Base-by-base conservation (phyloP, 1,284 basidiomycete species). In the Inonotus hispidus region DNA sequence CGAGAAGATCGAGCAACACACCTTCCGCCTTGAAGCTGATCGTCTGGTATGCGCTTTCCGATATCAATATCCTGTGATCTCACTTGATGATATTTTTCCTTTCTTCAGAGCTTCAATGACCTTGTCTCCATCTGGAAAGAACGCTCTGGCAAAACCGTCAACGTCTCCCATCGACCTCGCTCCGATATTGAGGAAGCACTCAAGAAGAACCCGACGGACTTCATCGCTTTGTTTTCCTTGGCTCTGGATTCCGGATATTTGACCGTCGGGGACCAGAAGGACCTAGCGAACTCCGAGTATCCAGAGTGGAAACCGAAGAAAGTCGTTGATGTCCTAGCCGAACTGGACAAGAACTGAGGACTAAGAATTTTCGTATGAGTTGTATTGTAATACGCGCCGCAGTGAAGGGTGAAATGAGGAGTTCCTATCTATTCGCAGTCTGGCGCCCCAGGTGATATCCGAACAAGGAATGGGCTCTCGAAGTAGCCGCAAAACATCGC, bases 11-110 rank as follows among this genome's bases (percentile, higher is more conserved):
- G 66, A 72, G 8, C 58, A 71, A 56, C 63, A 60, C 2, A 68
- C 65, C 1, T 71, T 78, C 66, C 71, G 71, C 37, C 68, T 79
- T 25, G 68, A 79, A 62, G 75, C 76, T 5, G 71, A 75, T 53
- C 75, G 71, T 14, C 65, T 39, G 8, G 63, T 61, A 23, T 19
- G 56, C 32, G 11, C n/a, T n/a, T 13, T 21, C 37, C 47, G n/a
- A 14, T 23, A 25, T 25, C 14, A 10, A 19, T 45, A 7, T 62
- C 29, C 6, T 38, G 21, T 32, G 32, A 32, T 21, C 14, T 43
- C 37, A 35, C 29, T 29, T 7, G 13, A 49, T 2, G 13, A 3
- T 21, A 8, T 11, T 35, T 21, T 37, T 14, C 32, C 27, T 13
- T 3, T 21, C 32, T 32, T 25, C 32, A 52, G 50, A 32, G 14